A percentile compares a stretch with the other conserved stretches of the same genome.
These are phyloP conservation scores for Biscutella auriculata DNA, from an alignment of 441 rosid species.

Conservation along the genomic window DNA sequence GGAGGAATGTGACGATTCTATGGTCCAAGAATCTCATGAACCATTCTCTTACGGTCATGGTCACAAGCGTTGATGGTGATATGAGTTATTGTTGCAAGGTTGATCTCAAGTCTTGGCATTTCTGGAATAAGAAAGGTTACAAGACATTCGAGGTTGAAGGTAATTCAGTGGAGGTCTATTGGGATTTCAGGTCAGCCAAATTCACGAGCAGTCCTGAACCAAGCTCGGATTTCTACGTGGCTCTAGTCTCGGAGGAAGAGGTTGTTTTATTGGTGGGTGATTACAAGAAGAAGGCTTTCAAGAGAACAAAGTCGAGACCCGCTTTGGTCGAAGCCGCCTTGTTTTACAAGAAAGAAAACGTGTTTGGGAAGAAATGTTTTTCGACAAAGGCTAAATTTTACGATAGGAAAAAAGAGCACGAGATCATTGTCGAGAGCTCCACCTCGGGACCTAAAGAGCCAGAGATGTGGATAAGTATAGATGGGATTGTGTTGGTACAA, in stretches of 20 bases:
- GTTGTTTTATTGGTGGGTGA: conserved; percentile 53
- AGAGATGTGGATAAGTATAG: conserved; percentile 65
- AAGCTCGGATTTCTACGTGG: conserved; percentile 42
- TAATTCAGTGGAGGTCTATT: conserved; percentile 36
- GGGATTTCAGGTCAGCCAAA: conserved; percentile 66
- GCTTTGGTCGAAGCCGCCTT: conserved; percentile 40
- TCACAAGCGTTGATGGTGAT: conserved; percentile 37
- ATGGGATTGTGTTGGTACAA: conserved; percentile 42
- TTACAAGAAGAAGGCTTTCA: conserved; percentile 54
- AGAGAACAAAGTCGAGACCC: conserved; percentile 51
- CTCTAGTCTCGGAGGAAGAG: conserved; percentile 49
- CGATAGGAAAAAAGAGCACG: conserved; percentile 44
- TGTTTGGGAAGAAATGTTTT: conserved; percentile 46
- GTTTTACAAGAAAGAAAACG: conserved; percentile 51
- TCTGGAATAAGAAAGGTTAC: conserved; percentile 59
- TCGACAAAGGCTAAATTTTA: conserved; percentile 42
- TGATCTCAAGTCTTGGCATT: conserved; percentile 68
- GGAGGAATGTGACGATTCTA: conserved; percentile 24
- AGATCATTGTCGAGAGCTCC: conserved; percentile 49
- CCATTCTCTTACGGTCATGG: conserved; percentile 37
- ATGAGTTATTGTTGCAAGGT: conserved; percentile 42
- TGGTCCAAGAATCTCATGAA: conserved; percentile 63
- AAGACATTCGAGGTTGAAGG: conserved; percentile 48
- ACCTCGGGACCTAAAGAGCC: conserved; percentile 40
- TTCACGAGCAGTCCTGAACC: conserved; percentile 50